Base-by-base conservation (phyloP, 1,139 yeast species). In the Kodamaea derodonti region DNA sequence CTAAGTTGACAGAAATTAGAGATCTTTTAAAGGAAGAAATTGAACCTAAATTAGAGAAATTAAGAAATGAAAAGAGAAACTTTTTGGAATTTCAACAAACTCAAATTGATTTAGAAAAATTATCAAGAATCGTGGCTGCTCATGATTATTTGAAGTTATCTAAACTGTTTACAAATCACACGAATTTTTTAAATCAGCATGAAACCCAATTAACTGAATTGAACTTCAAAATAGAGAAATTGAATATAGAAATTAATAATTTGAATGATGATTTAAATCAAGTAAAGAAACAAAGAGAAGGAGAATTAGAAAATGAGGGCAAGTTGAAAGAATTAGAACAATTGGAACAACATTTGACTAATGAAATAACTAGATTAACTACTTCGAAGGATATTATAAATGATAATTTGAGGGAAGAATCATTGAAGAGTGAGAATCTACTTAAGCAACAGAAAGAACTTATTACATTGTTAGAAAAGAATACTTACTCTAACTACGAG, bases 51-150 rank as follows among this genome's bases (percentile, higher is more conserved):
- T 69, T 94, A 33, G 94, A 84, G 38, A 84, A 83, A 49, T 68
- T 90, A 38, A 71, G 95, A 40, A 72, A 74, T 37, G 96, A 92
- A 51, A 90, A 88, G 62, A 74, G 95, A 47, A 69, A 79, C 20
- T 90, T 84, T 52, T 60, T 90, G 33, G 97, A 90, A 51, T 90
- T 72, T 56, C 97, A 92, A 60, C 88, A 85, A 45, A 77, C 84
- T 9, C 92, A 85, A 49, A 71, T 84, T 8, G 92, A 87, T 48
- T 66, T 85, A 42, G 97, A 92, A 56, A 79, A 82, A 30, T 61
- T 83, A 25, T 71, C 84, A 10, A 73, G 85, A 47, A 72, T 88
- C 2, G 83, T 87, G 3, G 80, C 81, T 27, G 94, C 96, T 3
- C 82, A 84, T 54, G 92, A 84, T 47, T 90, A 78, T 52, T 57